Conservation (phyloP, 768 basidiomycete species). For the Pleurotus cornucopiae region DNA sequence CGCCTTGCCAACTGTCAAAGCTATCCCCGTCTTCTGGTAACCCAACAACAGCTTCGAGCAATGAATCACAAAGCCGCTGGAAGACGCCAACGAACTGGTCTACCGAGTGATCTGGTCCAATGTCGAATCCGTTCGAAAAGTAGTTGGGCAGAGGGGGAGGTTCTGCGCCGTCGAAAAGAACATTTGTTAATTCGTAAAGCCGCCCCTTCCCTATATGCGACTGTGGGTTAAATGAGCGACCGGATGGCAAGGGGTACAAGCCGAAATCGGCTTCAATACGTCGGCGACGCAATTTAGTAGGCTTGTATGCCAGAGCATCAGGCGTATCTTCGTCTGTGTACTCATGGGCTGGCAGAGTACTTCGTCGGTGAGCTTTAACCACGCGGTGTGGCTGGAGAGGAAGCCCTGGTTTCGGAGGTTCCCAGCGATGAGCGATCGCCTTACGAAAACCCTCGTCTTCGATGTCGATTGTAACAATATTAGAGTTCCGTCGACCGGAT, state of each 20-base stretch:
- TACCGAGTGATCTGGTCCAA: constrained; percentile 39
- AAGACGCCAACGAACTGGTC: constrained; percentile 41
- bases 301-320: neutral
- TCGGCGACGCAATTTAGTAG: neutral
- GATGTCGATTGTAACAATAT: constrained; percentile 35
- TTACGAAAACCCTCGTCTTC: constrained; percentile 40
- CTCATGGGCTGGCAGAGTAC: neutral
- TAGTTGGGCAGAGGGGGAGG: constrained; percentile 24
- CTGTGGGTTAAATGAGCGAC: constrained; percentile 42
- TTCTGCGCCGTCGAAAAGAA: constrained; percentile 24
- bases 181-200: constrained; percentile 52
- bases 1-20: constrained; percentile 32
- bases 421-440: constrained; percentile 27
- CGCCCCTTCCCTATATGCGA: constrained; percentile 60
- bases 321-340: constrained; percentile 8
- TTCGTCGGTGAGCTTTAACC: neutral
- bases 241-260: constrained; percentile 44
- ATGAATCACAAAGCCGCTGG: constrained; percentile 41
- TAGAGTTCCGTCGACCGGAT: constrained; percentile 26
- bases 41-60: constrained; percentile 33
- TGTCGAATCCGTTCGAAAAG: constrained; percentile 33
- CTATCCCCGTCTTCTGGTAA: constrained; percentile 29
- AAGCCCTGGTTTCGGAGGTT: constrained; percentile 9
- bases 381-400: neutral
- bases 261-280: constrained; percentile 44